Conservation (phyloP, 2,329 filamentous ascomycete species). For the Cyanodermella asteris region DNA sequence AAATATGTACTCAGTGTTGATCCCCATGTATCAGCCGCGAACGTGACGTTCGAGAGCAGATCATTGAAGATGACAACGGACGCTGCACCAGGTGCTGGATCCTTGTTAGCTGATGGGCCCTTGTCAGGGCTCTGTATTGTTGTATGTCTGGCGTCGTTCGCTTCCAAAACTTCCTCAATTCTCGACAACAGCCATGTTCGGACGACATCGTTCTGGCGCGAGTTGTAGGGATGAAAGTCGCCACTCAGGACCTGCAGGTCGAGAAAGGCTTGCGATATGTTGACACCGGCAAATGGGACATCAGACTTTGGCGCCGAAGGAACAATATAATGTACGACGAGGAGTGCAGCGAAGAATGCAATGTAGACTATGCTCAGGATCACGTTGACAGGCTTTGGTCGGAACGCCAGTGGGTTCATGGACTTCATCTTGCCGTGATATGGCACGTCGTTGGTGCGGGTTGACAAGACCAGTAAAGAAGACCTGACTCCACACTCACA, state of each 20-base stretch:
- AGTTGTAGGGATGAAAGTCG: constrained; percentile 75
- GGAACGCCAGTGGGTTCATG: constrained; percentile 44
- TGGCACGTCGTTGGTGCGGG: no score
- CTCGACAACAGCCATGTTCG: constrained; percentile 53
- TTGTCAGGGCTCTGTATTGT: constrained; percentile 1
- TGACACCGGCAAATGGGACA: constrained; percentile 40
- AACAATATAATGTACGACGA: constrained; percentile 56
- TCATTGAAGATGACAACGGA: constrained; percentile 66
- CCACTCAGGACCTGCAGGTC: constrained; percentile 58
- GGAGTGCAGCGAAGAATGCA: constrained; percentile 48
- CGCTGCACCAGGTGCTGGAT: constrained; percentile 9
- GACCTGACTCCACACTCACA: no score
- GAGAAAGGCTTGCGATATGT: constrained; percentile 67
- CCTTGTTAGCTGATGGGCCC: background rate
- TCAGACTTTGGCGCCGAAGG: constrained; percentile 37
- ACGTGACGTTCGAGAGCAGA: constrained; percentile 54
- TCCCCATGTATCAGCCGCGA: constrained; percentile 25
- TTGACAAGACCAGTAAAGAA: no score
- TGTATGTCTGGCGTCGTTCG: constrained; percentile 29
- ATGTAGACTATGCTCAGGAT: constrained; percentile 58
- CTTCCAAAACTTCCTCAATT: constrained; percentile 45
- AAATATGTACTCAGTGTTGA: constrained; percentile 46
- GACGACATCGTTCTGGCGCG: constrained; percentile 58
- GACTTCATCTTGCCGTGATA: constrained; percentile 8
- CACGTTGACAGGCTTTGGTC: constrained; percentile 59